Evolutionary conservation across 306 rosid genomes (phyloP).

Genomic region (Prunus mira): DNA sequence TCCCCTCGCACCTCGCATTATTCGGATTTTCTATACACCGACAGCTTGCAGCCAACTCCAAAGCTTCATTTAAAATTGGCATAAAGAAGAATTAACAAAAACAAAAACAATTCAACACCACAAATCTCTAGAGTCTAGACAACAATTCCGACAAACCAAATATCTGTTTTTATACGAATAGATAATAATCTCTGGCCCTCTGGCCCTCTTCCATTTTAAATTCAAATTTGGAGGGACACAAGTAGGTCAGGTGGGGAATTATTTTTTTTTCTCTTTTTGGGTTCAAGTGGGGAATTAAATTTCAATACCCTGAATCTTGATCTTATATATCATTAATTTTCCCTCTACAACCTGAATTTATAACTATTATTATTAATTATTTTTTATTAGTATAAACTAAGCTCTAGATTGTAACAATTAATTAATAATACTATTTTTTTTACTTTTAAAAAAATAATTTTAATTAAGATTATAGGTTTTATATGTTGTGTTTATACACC

Average conservation of each 20-base stretch:
- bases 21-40: conserved; percentile 9
- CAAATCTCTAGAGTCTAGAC: conserved; percentile 2
- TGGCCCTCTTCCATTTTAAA: neutral
- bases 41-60: conserved; percentile 24
- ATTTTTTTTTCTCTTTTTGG: neutral
- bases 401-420: neutral
- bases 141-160: conserved; percentile 7
- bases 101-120: neutral
- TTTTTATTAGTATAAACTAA: too few relatives aligned
- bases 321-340: neutral
- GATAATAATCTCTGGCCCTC: neutral
- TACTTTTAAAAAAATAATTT: too few relatives aligned
- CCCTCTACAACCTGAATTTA: neutral
- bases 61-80: neutral
- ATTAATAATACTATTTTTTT: too few relatives aligned
- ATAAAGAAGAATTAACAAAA: conserved; percentile 2
- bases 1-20: neutral
- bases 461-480: neutral
- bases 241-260: neutral
- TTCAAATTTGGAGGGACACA: neutral
- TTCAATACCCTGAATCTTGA: neutral
- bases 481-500: neutral
- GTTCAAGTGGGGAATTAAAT: too few relatives aligned
- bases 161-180: neutral
- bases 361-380: too few relatives aligned